Evolutionary conservation across 345 rosid genomes (phyloP).

Genomic region (Hirschfeldia incana): DNA sequence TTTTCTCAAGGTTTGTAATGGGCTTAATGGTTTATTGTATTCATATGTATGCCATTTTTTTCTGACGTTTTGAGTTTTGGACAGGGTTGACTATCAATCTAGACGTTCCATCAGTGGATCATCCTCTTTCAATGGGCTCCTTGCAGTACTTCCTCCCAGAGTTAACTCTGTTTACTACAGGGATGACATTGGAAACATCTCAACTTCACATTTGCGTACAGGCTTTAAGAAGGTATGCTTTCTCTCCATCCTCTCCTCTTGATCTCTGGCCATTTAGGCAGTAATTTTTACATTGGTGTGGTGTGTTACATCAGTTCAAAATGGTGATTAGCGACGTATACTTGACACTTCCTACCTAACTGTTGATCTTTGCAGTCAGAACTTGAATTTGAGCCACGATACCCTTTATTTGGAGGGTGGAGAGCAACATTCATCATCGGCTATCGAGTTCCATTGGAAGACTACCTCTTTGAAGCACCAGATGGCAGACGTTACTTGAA

Average conservation of each 20-base stretch:
- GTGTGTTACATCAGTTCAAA: slow-evolving; percentile 7
- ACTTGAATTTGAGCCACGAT: slow-evolving; percentile 93
- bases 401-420: slow-evolving; percentile 99
- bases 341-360: neutral
- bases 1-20: slow-evolving; percentile 76
- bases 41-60: neutral
- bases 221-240: slow-evolving; percentile 54
- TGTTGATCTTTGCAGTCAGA: slow-evolving; percentile 67
- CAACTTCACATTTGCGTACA: slow-evolving; percentile 81
- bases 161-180: slow-evolving; percentile 97
- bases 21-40: neutral
- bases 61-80: slow-evolving; percentile 34
- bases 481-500: slow-evolving; percentile 94
- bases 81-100: slow-evolving; percentile 97
- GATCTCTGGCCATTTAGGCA: slow-evolving; percentile 7
- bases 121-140: slow-evolving; percentile 79
- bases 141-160: slow-evolving; percentile 85
- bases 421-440: slow-evolving; percentile 90
- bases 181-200: slow-evolving; percentile 93
- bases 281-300: neutral
- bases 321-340: neutral
- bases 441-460: slow-evolving; percentile 85
- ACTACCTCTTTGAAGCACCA: slow-evolving; percentile 82
- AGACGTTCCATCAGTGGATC: slow-evolving; percentile 60
- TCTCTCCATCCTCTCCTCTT: neutral